These are phyloP conservation scores for Tricharina praecox DNA, from an alignment of 495 filamentous ascomycete species.

Conservation along the genomic window DNA sequence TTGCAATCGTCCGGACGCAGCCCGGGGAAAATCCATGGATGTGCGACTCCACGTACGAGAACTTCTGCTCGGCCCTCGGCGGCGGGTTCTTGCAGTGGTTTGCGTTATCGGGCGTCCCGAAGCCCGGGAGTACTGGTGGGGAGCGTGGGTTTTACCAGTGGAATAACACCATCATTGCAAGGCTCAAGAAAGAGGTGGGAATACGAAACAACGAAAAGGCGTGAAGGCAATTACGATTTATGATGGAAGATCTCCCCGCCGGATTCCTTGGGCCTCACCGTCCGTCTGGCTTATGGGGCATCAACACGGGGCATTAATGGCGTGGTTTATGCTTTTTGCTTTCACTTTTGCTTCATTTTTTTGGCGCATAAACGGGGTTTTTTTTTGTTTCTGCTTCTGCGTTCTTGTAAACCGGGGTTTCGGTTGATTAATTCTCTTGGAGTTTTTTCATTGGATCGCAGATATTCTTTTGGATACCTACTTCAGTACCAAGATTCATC, in stretches of 20 bases:
- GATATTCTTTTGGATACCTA: too few relatives aligned
- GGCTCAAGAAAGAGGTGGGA: constrained; percentile 20
- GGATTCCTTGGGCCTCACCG: too few relatives aligned
- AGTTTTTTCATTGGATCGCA: too few relatives aligned
- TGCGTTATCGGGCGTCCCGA: constrained; percentile 50
- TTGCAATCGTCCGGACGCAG: constrained; percentile 55
- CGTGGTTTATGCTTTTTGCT: not conserved
- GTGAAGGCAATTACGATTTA: too few relatives aligned
- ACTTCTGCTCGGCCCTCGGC: constrained; percentile 63
- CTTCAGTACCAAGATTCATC: too few relatives aligned
- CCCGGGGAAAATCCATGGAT: constrained; percentile 70
- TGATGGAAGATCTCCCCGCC: too few relatives aligned
- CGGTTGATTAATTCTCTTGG: not conserved
- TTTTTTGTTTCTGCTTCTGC: not conserved
- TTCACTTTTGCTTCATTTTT: not conserved
- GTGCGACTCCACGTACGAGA: constrained; percentile 41
- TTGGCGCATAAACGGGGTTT: not conserved
- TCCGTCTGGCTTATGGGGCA: not conserved
- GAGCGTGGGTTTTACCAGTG: constrained; percentile 30
- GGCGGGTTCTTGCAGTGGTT: constrained; percentile 49
- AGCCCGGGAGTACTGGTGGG: constrained; percentile 33
- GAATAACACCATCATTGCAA: constrained; percentile 19
- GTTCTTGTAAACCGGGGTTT: too few relatives aligned
- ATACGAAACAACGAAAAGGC: constrained; percentile 7
- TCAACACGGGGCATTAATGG: not conserved